phyloP scores from a whole-genome alignment of 169 alveolate genomes.

The Blepharisma undulans region DNA sequence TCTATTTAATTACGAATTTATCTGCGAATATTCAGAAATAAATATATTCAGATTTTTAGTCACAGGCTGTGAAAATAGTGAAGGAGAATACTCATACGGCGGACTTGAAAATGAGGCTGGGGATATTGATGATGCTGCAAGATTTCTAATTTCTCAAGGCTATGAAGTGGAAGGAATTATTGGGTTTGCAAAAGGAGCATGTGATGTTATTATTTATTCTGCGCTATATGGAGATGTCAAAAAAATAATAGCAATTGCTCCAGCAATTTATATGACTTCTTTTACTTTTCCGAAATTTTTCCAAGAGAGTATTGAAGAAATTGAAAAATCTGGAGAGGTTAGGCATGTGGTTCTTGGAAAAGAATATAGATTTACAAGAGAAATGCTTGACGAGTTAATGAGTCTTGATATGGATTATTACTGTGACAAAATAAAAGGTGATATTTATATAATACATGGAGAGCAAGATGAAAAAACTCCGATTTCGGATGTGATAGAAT shows the following conservation, averaged over 20 bases:
- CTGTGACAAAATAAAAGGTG: background rate
- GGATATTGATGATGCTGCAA: background rate
- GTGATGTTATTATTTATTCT: background rate
- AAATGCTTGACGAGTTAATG: background rate
- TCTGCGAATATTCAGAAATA: background rate
- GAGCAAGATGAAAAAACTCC: background rate
- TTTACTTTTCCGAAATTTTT: background rate
- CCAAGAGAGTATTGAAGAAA: background rate
- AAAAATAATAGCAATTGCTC: background rate
- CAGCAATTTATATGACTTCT: background rate
- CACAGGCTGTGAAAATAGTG: conserved; percentile 11
- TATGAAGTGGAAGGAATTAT: background rate
- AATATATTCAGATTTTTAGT: background rate
- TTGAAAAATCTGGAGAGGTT: background rate
- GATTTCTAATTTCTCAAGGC: background rate
- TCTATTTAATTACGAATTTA: too few species aligned
- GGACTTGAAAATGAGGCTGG: background rate
- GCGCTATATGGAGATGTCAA: background rate
- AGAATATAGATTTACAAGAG: background rate
- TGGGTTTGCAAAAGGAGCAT: conserved; percentile 13
- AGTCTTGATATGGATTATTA: background rate
- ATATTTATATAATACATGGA: background rate
- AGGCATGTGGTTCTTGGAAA: background rate
- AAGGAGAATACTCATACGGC: background rate
- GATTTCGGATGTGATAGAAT: background rate